Percentiles rank a stretch among this genome's conserved stretches.
Conservation (phyloP, 1,139 yeast species). For the Kurtzmaniella quercitrusa region DNA sequence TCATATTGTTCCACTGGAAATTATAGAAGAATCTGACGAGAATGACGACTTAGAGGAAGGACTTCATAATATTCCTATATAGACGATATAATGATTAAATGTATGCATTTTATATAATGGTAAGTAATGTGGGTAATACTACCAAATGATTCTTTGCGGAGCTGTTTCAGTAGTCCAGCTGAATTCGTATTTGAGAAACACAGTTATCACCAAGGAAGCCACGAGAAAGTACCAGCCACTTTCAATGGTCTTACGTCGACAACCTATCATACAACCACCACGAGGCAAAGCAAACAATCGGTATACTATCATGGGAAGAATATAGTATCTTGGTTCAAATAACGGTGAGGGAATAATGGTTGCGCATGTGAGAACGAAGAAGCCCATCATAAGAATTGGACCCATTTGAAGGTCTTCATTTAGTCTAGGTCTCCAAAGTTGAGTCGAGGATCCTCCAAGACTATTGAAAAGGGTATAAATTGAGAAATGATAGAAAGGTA, state of each 20-base stretch:
- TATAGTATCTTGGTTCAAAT: constrained; percentile 90
- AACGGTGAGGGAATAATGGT: constrained; percentile 86
- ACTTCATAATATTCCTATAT: constrained; percentile 3
- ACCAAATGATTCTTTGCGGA: constrained; percentile 88
- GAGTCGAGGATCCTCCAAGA: background rate
- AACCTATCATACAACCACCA: background rate
- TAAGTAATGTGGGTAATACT: background rate
- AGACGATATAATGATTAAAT: background rate
- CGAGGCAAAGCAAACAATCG: constrained; percentile 52
- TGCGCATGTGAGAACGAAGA: constrained; percentile 46
- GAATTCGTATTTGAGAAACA: constrained; percentile 64
- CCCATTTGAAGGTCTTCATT: constrained; percentile 15
- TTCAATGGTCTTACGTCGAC: constrained; percentile 40
- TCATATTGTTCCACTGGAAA: background rate
- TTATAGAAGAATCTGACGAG: background rate
- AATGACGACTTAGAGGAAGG: constrained; percentile 7
- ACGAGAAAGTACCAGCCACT: constrained; percentile 55
- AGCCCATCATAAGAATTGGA: constrained; percentile 39
- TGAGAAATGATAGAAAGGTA: constrained; percentile 72
- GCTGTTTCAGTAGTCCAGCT: constrained; percentile 60
- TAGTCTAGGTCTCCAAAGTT: background rate
- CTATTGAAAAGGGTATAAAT: constrained; percentile 37
- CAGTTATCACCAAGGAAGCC: constrained; percentile 45
- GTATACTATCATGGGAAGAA: constrained; percentile 75
- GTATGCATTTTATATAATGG: background rate